Conservation (phyloP, 2,329 filamentous ascomycete species). For the Colletotrichum liaoningense region DNA sequence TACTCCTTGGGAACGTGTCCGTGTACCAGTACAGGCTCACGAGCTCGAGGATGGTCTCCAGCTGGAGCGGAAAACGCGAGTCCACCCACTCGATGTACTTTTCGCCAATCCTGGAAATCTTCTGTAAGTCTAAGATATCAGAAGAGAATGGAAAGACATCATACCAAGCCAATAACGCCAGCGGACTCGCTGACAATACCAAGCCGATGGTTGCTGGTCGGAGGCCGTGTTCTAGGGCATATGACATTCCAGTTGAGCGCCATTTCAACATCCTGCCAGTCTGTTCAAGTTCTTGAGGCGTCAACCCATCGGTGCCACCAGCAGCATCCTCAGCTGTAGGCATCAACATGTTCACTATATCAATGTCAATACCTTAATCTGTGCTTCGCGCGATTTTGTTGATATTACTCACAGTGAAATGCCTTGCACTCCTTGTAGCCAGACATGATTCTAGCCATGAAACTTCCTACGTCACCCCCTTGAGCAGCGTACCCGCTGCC, state of each 20-base stretch:
- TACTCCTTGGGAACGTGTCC: conserved; percentile 56
- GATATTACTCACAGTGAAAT: conserved; percentile 39
- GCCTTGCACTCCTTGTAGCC: conserved; percentile 60
- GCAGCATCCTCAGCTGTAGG: not conserved
- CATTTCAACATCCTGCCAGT: conserved; percentile 51
- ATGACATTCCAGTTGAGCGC: conserved; percentile 55
- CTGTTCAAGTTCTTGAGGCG: conserved; percentile 19
- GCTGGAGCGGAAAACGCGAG: conserved; percentile 44
- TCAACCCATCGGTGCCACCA: not conserved
- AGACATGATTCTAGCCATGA: conserved; percentile 55
- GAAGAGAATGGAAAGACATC: not conserved
- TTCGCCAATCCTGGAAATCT: conserved; percentile 59
- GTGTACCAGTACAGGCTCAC: conserved; percentile 68
- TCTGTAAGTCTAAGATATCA: not conserved
- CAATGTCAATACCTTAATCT: not conserved
- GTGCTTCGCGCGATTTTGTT: rapidly evolving
- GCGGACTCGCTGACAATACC: conserved; percentile 61
- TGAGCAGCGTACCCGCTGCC: conserved; percentile 62
- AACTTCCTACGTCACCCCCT: conserved; percentile 67
- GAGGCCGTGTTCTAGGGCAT: conserved; percentile 64
- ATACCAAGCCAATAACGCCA: conserved; percentile 66
- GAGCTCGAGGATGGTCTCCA: conserved; percentile 59
- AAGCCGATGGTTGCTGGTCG: conserved; percentile 67
- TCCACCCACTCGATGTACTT: conserved; percentile 68
- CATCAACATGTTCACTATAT: conserved; percentile 17